Evolutionary conservation across 2,329 filamentous ascomycete genomes (phyloP).

Genomic region (Fusarium heterosporum): DNA sequence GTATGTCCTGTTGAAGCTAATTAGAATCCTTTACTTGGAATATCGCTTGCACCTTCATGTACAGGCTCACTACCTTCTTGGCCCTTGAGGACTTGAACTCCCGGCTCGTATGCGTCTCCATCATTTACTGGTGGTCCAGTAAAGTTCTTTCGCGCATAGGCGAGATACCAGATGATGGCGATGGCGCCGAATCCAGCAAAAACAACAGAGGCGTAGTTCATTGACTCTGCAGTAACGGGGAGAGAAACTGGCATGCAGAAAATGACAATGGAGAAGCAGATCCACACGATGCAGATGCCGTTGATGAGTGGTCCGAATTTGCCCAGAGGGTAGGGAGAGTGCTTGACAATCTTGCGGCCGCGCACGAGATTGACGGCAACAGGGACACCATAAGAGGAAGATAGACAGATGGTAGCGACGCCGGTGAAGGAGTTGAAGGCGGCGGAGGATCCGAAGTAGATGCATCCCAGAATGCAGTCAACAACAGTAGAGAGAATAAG

Average conservation of each 20-base stretch:
- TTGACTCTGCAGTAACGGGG: conserved; percentile 65
- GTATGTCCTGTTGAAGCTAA: conserved; percentile 14
- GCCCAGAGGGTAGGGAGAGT: conserved; percentile 76
- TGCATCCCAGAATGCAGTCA: conserved; percentile 77
- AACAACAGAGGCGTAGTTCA: conserved; percentile 77
- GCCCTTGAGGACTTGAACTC: conserved; percentile 38
- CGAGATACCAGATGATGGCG: conserved; percentile 72
- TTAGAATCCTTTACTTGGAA: conserved; percentile 34
- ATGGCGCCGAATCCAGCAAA: conserved; percentile 72
- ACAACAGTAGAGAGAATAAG: conserved; percentile 75
- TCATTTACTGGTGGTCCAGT: conserved; percentile 61
- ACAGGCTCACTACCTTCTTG: conserved; percentile 18
- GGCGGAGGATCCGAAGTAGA: conserved; percentile 81
- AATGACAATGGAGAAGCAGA: conserved; percentile 74
- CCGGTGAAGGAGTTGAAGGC: conserved; percentile 86
- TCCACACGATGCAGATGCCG: conserved; percentile 75
- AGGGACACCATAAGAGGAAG: conserved; percentile 79
- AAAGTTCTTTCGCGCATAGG: conserved; percentile 72
- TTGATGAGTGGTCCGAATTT: conserved; percentile 77
- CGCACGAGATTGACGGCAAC: conserved; percentile 78
- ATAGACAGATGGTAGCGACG: conserved; percentile 82
- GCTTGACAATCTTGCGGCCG: conserved; percentile 71
- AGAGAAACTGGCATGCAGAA: conserved; percentile 80
- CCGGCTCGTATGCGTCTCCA: conserved; percentile 22
- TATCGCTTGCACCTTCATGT: conserved; percentile 18